Percentiles rank a stretch among this genome's conserved stretches.
These are phyloP conservation scores for Ogataea parapolymorpha DNA, from an alignment of 805 yeast genomes.

Conservation along the genomic window DNA sequence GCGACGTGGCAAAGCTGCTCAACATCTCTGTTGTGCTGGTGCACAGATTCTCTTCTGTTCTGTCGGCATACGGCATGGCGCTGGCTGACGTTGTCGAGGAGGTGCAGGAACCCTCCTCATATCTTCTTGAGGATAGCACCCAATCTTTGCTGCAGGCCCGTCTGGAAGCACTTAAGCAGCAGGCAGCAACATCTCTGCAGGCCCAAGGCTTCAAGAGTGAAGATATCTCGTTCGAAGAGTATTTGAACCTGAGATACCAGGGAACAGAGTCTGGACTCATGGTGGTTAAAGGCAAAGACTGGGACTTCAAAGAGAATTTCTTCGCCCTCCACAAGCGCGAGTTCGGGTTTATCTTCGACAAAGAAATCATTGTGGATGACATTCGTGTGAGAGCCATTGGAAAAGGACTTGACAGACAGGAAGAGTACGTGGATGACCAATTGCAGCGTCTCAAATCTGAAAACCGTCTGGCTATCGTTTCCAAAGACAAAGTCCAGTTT, in stretches of 20 bases:
- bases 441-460: constrained; percentile 34
- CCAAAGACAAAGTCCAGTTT: constrained; percentile 30
- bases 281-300: constrained; percentile 38
- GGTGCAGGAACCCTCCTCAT: constrained; percentile 67
- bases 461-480: constrained; percentile 23
- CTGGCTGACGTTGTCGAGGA: constrained; percentile 84
- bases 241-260: constrained; percentile 72
- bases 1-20: constrained; percentile 66
- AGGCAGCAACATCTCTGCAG: constrained; percentile 40
- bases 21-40: constrained; percentile 68
- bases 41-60: constrained; percentile 77
- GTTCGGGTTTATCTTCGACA: constrained; percentile 64
- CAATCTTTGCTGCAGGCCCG: constrained; percentile 38
- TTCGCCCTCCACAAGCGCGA: constrained; percentile 58
- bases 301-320: constrained; percentile 44
- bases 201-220: constrained; percentile 52
- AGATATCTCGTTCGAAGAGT: constrained; percentile 55
- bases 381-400: constrained; percentile 73
- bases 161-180: constrained; percentile 41
- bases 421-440: constrained; percentile 49
- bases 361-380: constrained; percentile 66
- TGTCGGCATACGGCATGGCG: constrained; percentile 87
- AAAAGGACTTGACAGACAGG: constrained; percentile 43
- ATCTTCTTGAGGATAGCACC: constrained; percentile 35
- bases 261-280: constrained; percentile 90